phyloP scores from a whole-genome alignment of 306 rosid genomes.

The Dryas alaskensis region DNA sequence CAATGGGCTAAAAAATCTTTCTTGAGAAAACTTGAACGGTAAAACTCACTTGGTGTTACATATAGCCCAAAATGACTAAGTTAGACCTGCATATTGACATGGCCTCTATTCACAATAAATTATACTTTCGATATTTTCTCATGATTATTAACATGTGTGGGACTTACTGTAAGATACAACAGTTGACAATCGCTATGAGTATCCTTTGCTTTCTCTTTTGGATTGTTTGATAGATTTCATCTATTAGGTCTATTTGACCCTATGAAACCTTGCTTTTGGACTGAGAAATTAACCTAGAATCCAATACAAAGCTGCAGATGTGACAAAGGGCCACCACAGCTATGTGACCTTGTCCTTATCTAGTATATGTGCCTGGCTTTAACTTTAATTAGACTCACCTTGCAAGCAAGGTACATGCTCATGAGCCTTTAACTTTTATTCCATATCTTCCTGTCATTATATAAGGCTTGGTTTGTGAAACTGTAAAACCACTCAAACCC shows the following conservation, averaged over 20 bases:
- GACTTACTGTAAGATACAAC: background rate
- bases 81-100: background rate
- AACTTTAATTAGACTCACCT: slow-evolving; percentile 50
- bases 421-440: slow-evolving; percentile 46
- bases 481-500: slow-evolving; percentile 24
- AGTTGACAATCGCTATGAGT: background rate
- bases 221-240: background rate
- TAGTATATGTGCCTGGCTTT: slow-evolving; percentile 31
- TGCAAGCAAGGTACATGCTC: slow-evolving; percentile 87
- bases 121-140: no score
- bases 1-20: background rate
- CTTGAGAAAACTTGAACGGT: background rate
- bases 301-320: slow-evolving; percentile 10
- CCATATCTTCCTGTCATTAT: slow-evolving; percentile 38
- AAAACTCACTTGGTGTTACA: background rate
- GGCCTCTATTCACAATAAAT: background rate
- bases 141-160: no score
- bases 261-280: background rate
- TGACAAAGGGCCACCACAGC: slow-evolving; percentile 13
- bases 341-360: slow-evolving; percentile 25
- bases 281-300: slow-evolving; percentile 12
- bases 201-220: no score
- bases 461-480: slow-evolving; percentile 29
- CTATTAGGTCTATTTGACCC: background rate
- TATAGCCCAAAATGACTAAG: background rate